A percentile compares a stretch with the other conserved stretches of the same genome.
Conservation (phyloP, 495 filamentous ascomycete species). For the Tuber aestivum region DNA sequence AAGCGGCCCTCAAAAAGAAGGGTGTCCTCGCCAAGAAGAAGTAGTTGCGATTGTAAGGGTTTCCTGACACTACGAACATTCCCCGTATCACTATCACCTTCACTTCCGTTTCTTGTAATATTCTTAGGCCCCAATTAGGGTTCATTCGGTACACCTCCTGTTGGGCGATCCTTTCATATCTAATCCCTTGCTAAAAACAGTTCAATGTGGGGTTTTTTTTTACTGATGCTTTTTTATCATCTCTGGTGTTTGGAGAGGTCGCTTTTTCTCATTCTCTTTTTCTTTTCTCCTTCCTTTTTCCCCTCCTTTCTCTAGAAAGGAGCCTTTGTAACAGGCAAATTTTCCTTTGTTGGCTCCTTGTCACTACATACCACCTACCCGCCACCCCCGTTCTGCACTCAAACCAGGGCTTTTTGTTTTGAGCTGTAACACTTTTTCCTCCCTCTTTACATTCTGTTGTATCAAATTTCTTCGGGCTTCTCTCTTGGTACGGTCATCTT, state of each 20-base stretch:
- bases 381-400: not conserved
- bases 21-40: conserved; percentile 25
- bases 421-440: not conserved
- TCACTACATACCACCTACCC: not conserved
- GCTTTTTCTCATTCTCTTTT: not conserved
- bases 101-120: not conserved
- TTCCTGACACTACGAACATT: not conserved
- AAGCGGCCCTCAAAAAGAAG: conserved; percentile 38
- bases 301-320: not conserved
- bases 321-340: not conserved
- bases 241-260: conserved; percentile 9
- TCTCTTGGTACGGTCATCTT: not conserved
- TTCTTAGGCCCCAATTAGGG: not conserved
- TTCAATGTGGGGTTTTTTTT: not conserved
- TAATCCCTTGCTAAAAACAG: not conserved
- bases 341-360: not conserved
- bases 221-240: not conserved
- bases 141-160: conserved; percentile 2
- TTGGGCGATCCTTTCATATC: conserved; percentile 6
- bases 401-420: not conserved
- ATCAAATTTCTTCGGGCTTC: not conserved
- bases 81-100: not conserved
- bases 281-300: not conserved
- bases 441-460: not conserved
- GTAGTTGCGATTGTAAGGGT: conserved; percentile 10